These are phyloP conservation scores for Pichia nakasei DNA, from an alignment of 805 yeast genomes.

Conservation along the genomic window DNA sequence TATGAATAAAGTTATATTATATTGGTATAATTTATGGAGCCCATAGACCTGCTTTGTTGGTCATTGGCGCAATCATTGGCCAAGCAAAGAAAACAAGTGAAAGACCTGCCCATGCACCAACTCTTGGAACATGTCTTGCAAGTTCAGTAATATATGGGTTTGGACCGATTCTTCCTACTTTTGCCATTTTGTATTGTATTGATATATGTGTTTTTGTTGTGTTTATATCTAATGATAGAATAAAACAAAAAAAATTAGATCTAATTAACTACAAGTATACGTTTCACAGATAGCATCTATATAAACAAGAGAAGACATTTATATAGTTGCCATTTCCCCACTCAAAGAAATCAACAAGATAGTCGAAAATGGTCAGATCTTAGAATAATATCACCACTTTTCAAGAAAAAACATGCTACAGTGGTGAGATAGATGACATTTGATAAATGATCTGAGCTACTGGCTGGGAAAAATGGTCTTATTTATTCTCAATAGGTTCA, in stretches of 20 bases:
- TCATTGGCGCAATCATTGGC: slow-evolving; percentile 19
- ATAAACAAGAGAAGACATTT: background rate
- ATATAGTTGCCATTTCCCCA: too few species aligned
- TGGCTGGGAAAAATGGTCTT: background rate
- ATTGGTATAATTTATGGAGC: slow-evolving; percentile 10
- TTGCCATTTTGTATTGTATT: slow-evolving; percentile 7
- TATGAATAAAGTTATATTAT: background rate
- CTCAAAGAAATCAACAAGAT: too few species aligned
- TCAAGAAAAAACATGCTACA: background rate
- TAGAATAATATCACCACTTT: background rate
- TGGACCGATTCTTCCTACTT: slow-evolving; percentile 27
- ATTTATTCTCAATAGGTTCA: background rate
- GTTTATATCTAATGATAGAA: background rate
- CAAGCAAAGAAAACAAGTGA: slow-evolving; percentile 23
- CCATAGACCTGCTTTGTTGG: slow-evolving; percentile 23
- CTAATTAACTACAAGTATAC: background rate
- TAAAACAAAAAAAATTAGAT: background rate
- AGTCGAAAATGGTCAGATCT: background rate
- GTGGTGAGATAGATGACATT: too few species aligned
- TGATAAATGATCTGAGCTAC: too few species aligned
- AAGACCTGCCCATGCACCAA: slow-evolving; percentile 22
- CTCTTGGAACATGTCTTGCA: slow-evolving; percentile 19
- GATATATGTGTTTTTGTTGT: background rate
- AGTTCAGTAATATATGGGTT: slow-evolving; percentile 20
- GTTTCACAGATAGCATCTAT: too few species aligned